phyloP scores from a whole-genome alignment of 768 basidiomycete genomes.

The Candolleomyces aberdarensis region DNA sequence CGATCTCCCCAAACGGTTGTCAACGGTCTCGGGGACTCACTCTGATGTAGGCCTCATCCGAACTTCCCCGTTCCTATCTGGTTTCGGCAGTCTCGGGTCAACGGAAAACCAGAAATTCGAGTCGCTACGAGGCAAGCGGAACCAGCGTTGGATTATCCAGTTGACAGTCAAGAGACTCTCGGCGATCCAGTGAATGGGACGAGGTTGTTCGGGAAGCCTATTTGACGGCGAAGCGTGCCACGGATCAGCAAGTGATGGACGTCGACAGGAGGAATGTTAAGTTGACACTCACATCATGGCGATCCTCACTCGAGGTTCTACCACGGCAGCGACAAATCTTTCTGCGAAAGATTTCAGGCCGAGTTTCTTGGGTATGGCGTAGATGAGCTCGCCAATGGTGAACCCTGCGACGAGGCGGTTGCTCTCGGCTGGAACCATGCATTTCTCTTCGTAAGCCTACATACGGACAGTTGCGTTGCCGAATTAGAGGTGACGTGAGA shows the following conservation, averaged over 20 bases:
- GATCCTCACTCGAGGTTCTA: conserved; percentile 41
- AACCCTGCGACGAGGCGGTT: conserved; percentile 37
- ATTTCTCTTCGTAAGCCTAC: conserved; percentile 38
- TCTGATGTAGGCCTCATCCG: conserved; percentile 17
- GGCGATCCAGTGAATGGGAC: conserved; percentile 27
- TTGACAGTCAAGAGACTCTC: conserved; percentile 19
- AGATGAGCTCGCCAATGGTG: conserved; percentile 41
- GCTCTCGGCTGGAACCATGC: conserved; percentile 39
- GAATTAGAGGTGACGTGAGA: not conserved
- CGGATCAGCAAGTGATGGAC: not conserved
- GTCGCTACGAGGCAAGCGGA: conserved; percentile 35
- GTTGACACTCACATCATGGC: conserved; percentile 42
- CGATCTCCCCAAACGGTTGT: not conserved
- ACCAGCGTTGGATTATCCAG: conserved; percentile 32
- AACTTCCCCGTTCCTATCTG: conserved; percentile 17
- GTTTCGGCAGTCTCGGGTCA: conserved; percentile 5
- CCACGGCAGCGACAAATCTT: conserved; percentile 29
- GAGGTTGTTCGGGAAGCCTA: conserved; percentile 38
- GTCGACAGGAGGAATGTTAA: not conserved
- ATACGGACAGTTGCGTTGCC: not conserved
- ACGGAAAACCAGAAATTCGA: conserved; percentile 14
- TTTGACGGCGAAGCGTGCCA: not conserved
- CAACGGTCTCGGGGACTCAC: not conserved
- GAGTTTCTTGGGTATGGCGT: conserved; percentile 31
- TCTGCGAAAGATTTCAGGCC: conserved; percentile 35